These are phyloP conservation scores for Aspergillus neoniger DNA, from an alignment of 2,329 filamentous ascomycete genomes.

Conservation along the genomic window DNA sequence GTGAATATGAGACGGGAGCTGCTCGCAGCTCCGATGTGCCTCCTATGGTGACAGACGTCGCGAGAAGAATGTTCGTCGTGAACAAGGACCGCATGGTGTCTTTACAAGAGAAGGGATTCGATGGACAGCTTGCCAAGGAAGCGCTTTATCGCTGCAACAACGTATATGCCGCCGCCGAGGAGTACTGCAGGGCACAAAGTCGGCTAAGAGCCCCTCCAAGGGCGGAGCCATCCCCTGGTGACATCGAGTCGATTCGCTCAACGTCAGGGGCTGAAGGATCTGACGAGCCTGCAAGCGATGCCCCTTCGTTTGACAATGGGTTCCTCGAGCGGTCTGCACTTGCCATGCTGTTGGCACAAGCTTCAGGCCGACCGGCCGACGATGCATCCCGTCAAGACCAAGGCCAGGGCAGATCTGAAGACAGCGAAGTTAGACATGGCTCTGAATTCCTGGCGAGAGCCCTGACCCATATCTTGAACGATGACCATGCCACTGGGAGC, in stretches of 20 bases:
- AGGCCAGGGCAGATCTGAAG: constrained; percentile 26
- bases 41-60: constrained; percentile 48
- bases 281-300: constrained; percentile 34
- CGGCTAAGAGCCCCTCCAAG: constrained; percentile 61
- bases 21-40: constrained; percentile 64
- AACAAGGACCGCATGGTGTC: constrained; percentile 50
- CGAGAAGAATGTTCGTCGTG: constrained; percentile 56
- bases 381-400: constrained; percentile 27
- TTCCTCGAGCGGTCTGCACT: constrained; percentile 35
- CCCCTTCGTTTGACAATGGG: constrained; percentile 26
- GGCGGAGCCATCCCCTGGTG: constrained; percentile 66
- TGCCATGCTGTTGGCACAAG: constrained; percentile 38
- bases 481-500: constrained; percentile 29
- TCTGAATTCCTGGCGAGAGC: constrained; percentile 45
- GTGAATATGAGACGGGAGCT: constrained; percentile 72
- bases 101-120: constrained; percentile 52
- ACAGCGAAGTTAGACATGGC: constrained; percentile 35
- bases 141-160: constrained; percentile 82
- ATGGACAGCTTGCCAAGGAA: constrained; percentile 69
- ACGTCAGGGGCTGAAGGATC: constrained; percentile 32
- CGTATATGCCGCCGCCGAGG: constrained; percentile 58
- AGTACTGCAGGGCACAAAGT: constrained; percentile 72
- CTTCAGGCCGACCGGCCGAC: constrained; percentile 27
- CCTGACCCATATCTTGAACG: constrained; percentile 44
- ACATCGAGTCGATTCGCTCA: constrained; percentile 44